A percentile compares a stretch with the other conserved stretches of the same genome.
Evolutionary conservation across 2,329 filamentous ascomycete species (phyloP).

Genomic region (Fusarium paranaense): DNA sequence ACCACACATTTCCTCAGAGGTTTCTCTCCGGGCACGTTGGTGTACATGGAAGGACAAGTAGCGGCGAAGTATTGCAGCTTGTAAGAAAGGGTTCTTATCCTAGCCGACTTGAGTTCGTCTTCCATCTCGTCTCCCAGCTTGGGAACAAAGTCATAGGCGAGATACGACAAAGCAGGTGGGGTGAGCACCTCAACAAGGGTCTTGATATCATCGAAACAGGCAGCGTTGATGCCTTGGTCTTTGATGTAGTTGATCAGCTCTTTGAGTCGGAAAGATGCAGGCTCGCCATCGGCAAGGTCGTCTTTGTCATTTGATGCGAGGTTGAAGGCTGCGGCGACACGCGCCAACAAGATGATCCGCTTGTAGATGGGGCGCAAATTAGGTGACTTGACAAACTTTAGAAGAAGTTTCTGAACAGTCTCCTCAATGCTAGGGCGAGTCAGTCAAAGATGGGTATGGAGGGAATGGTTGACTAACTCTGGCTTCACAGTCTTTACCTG

Average conservation of each 20-base stretch:
- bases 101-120: slow-evolving; percentile 38
- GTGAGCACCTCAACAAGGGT: slow-evolving; percentile 57
- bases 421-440: slow-evolving; percentile 40
- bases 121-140: slow-evolving; percentile 46
- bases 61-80: slow-evolving; percentile 60
- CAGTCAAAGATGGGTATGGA: neutral
- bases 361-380: slow-evolving; percentile 53
- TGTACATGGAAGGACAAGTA: slow-evolving; percentile 50
- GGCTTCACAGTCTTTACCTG: slow-evolving; percentile 47
- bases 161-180: slow-evolving; percentile 52
- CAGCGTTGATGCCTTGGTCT: slow-evolving; percentile 50
- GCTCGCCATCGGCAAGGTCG: slow-evolving; percentile 44
- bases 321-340: slow-evolving; percentile 52
- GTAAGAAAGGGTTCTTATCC: slow-evolving; percentile 50
- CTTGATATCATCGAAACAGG: slow-evolving; percentile 62
- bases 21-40: slow-evolving; percentile 27
- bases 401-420: slow-evolving; percentile 46
- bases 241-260: slow-evolving; percentile 53
- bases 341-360: slow-evolving; percentile 54
- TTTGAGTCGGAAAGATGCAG: slow-evolving; percentile 47
- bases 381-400: slow-evolving; percentile 45
- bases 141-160: slow-evolving; percentile 53
- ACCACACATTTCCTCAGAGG: slow-evolving; percentile 40
- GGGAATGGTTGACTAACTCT: slow-evolving; percentile 45
- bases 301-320: slow-evolving; percentile 46